Base-by-base conservation (phyloP, 352 stramenopile genomes). In the Globisporangium okanoganense region DNA sequence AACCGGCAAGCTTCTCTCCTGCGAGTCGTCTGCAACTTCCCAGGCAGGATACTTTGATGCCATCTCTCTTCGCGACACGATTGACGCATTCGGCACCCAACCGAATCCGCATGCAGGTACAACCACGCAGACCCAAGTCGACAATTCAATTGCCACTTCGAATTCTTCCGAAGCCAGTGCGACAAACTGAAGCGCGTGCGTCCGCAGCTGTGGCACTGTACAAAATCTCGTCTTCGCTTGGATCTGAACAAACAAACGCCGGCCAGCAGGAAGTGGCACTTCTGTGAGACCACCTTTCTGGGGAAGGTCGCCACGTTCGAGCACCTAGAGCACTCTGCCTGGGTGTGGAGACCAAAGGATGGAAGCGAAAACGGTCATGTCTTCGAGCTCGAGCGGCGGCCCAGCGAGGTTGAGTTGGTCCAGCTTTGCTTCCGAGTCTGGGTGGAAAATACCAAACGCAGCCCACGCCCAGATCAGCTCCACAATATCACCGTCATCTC, bases 401-500 rank as follows among this genome's bases (percentile, higher is more conserved):
- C 64, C 66, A n/a, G 70, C 66, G 22, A 75, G 56, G 40, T 73
- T 69, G 29, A 78, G 62, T n/a, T 72, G 61, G 14, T 62, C 40
- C 10, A 84, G 62, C 22, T 55, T 57, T 3, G 56, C 70, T 4
- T 56, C 48, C 7, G 72, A 75, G 50, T 81, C 72, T 0, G 58
- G 63, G 31, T 85, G 75, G 56, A 85, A 79, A 0, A 76, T 62
- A 18, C 64, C 73, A 38, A 75, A 59, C 22, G 69, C 75, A 44
- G 82, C 72, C 75, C 75, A 85, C 14, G 59, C 64, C 71, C 71
- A 79, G 13, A 76, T 20, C 36, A 72, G 18, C 2, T 33, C 45
- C 20, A 57, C 48, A 38, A 66, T 71, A n/a, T 35, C 40, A 7
- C 68, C 56, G 2, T 24, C 25, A 5, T 6, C 16, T 8, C 18